Evolutionary conservation across 805 yeast species (phyloP).

Genomic region (Torulaspora gathmanii): DNA sequence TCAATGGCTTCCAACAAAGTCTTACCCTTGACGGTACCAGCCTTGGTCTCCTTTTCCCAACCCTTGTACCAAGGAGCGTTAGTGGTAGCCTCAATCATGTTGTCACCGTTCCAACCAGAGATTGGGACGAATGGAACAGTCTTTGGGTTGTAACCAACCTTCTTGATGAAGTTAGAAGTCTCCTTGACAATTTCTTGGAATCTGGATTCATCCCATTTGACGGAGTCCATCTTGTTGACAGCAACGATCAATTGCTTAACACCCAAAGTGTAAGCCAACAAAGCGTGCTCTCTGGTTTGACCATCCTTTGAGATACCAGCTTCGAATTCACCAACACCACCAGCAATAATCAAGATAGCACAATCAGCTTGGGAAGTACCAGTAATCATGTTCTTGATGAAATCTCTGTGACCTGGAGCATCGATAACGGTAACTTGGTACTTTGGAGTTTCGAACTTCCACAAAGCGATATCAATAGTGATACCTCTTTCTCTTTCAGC

Average conservation of each 20-base stretch:
- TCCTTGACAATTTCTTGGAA: conserved; percentile 74
- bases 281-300: conserved; percentile 93
- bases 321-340: conserved; percentile 93
- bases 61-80: conserved; percentile 90
- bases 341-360: conserved; percentile 85
- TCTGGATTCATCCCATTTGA: conserved; percentile 79
- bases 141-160: conserved; percentile 81
- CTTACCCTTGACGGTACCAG: conserved; percentile 68
- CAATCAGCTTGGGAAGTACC: conserved; percentile 94
- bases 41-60: conserved; percentile 74
- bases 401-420: conserved; percentile 96
- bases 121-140: conserved; percentile 84
- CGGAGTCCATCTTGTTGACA: conserved; percentile 93
- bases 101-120: conserved; percentile 91
- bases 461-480: conserved; percentile 89
- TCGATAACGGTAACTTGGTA: conserved; percentile 87
- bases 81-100: conserved; percentile 78
- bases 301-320: conserved; percentile 94
- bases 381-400: conserved; percentile 93
- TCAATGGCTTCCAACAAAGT: conserved; percentile 83
- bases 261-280: conserved; percentile 85
- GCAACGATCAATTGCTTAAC: conserved; percentile 84
- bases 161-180: conserved; percentile 74
- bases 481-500: conserved; percentile 97
- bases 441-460: conserved; percentile 90